Evolutionary conservation across 1,284 basidiomycete genomes (phyloP), one percentile per base, ranked within the genome.

Genomic region (Irpex sp.): DNA sequence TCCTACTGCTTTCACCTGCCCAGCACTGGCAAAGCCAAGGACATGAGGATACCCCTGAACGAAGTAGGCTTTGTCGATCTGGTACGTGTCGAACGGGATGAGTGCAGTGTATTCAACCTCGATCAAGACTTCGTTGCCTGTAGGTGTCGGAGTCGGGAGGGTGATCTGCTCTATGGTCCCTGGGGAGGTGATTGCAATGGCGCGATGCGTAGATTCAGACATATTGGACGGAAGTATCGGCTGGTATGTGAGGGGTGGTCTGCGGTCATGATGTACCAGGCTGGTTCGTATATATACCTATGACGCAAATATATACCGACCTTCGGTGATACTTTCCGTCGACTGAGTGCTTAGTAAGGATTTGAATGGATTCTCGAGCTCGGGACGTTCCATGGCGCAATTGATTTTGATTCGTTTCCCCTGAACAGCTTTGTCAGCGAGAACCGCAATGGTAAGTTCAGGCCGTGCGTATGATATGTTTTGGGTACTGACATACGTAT

Each of bases 91-190:
- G 62, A 79, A 76, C 1, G 79, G 70, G 44, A 76, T 75, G 67
- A 82, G 71, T 6, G 80, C 73, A 1, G 79, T 72, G 65, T 81
- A 84, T 62, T 75, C 76, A 19, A 82, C 80, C 65, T 81, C 79
- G 57, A 86, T 65, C 8, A 81, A 74, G 26, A 85, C 76, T 64
- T 84, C 77, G 17, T 75, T 78, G 1, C 72, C 67, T 6, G 73
- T 75, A 7, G 81, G 82, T 6, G 63, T 63, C 13, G 69, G 70
- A 2, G 82, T 84, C 3, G 77, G 71, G 11, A 83, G 19, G 7
- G 26, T 19, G 13, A 62, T 49, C 31, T 51, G 17, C 31, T 57
- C 21, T 4, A 62, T 19, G 21, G 34, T 31, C 5, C 61, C 40
- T 9, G 36, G 6, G 13, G 61, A 51, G 17, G 55, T 62, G 17